These are phyloP conservation scores for Globisporangium uncinulatum DNA, from an alignment of 352 stramenopile species.

Conservation along the genomic window DNA sequence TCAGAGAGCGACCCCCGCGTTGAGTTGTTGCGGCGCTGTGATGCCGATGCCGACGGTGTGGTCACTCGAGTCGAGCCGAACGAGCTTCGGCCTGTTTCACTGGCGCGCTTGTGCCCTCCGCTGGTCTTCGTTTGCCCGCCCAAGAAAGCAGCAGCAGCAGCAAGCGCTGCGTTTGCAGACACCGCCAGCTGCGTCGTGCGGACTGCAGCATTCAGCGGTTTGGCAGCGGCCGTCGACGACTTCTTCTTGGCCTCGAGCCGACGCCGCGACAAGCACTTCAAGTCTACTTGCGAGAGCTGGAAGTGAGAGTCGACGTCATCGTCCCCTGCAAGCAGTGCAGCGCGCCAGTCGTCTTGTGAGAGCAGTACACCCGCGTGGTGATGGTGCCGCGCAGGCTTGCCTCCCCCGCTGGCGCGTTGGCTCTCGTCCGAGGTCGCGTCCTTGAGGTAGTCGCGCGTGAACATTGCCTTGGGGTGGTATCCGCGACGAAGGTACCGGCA, in stretches of 20 bases:
- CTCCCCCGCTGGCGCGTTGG: constrained; percentile 2
- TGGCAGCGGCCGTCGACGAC: not conserved
- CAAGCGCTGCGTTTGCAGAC: constrained; percentile 28
- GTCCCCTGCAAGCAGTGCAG: constrained; percentile 26
- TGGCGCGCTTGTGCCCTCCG: constrained; percentile 11
- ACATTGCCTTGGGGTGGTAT: constrained; percentile 59
- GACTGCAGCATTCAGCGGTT: not conserved
- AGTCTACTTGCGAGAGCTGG: constrained; percentile 30
- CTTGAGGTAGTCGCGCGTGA: constrained; percentile 48
- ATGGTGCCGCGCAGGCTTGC: not conserved
- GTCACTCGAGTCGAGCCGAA: not conserved
- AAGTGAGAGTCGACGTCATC: constrained; percentile 23
- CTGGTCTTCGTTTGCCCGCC: constrained; percentile 2
- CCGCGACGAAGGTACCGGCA: constrained; percentile 54
- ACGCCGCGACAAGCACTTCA: constrained; percentile 30
- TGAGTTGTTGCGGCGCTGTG: not conserved
- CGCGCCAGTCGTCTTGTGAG: constrained; percentile 23
- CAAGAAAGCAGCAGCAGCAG: constrained; percentile 42
- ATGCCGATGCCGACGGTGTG: not conserved
- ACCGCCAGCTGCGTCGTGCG: constrained; percentile 20
- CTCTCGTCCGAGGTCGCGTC: constrained; percentile 17
- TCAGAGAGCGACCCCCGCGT: not conserved
- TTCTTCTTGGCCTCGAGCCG: constrained; percentile 29
- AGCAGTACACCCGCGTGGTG: constrained; percentile 20
- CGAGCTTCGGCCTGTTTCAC: constrained; percentile 10